Percentiles rank a stretch among this genome's conserved stretches.
phyloP scores from a whole-genome alignment of 805 yeast genomes.

The Candida cerambycidarum region DNA sequence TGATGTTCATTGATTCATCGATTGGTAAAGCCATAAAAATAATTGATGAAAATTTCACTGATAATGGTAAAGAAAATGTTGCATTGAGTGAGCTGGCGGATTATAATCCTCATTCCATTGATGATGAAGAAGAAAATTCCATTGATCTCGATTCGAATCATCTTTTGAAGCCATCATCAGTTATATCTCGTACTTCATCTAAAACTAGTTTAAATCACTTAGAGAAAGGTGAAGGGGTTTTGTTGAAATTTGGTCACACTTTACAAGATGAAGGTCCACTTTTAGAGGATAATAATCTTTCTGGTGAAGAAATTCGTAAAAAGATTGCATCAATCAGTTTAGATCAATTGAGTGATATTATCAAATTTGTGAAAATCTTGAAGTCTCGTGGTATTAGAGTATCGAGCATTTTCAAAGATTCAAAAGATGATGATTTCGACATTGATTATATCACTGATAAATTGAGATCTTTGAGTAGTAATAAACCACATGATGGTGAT shows the following conservation, averaged over 20 bases:
- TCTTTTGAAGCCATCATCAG: slow-evolving; percentile 10
- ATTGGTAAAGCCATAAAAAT: slow-evolving; percentile 55
- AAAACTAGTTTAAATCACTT: slow-evolving; percentile 32
- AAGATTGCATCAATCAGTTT: slow-evolving; percentile 31
- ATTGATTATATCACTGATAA: slow-evolving; percentile 19
- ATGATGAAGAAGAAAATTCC: slow-evolving; percentile 1
- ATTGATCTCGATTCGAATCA: background rate
- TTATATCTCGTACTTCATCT: slow-evolving; percentile 26
- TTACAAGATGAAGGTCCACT: slow-evolving; percentile 1
- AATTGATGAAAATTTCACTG: slow-evolving; percentile 35
- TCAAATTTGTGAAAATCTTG: slow-evolving; percentile 30
- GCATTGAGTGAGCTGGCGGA: slow-evolving; percentile 5
- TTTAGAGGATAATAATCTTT: slow-evolving; percentile 11
- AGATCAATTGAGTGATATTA: slow-evolving; percentile 34
- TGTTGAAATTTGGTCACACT: slow-evolving; percentile 29
- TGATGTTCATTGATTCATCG: slow-evolving; percentile 68
- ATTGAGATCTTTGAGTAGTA: slow-evolving; percentile 7
- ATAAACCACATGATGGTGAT: background rate
- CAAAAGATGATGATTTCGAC: slow-evolving; percentile 12
- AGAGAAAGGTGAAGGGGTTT: slow-evolving; percentile 44
- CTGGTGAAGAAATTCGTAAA: slow-evolving; percentile 41
- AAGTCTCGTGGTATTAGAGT: slow-evolving; percentile 33
- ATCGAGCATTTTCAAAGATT: slow-evolving; percentile 20
- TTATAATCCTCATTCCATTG: background rate
- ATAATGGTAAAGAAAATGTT: slow-evolving; percentile 16